These are phyloP conservation scores for Turnera subulata DNA, from an alignment of 345 rosid genomes.

Conservation along the genomic window DNA sequence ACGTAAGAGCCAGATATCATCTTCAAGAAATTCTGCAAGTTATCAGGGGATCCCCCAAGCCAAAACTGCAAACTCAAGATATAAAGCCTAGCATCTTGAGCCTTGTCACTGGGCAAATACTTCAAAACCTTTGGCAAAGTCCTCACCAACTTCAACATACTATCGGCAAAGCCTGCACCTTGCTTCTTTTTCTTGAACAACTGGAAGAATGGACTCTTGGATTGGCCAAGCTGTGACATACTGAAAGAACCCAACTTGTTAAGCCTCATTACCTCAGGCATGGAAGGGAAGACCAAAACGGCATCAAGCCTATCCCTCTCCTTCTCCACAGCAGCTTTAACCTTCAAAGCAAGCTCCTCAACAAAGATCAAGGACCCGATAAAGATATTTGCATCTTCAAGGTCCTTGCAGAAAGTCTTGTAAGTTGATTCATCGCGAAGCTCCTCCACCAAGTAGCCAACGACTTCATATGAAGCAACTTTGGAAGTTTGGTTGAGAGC, in stretches of 20 bases:
- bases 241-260: conserved; percentile 95
- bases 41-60: conserved; percentile 98
- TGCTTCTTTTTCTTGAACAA: conserved; percentile 89
- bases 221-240: conserved; percentile 96
- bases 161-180: conserved; percentile 92
- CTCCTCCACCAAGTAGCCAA: conserved; percentile 97
- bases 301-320: conserved; percentile 94
- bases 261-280: conserved; percentile 99
- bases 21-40: conserved; percentile 87
- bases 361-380: conserved; percentile 93
- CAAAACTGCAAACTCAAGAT: conserved; percentile 95
- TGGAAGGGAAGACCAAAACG: conserved; percentile 95
- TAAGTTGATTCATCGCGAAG: conserved; percentile 70
- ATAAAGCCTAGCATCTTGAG: conserved; percentile 96
- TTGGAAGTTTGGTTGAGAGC: conserved; percentile 57
- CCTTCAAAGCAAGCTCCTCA: conserved; percentile 89
- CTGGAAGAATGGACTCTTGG: conserved; percentile 90
- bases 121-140: conserved; percentile 95
- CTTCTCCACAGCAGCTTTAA: conserved; percentile 87
- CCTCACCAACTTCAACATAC: conserved; percentile 92
- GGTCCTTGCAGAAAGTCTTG: conserved; percentile 73
- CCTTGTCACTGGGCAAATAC: conserved; percentile 95
- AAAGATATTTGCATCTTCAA: conserved; percentile 86
- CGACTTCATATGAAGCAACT: conserved; percentile 70
- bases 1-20: conserved; percentile 91